Conservation (phyloP, 1,284 basidiomycete species). For the Leccinum insolens region DNA sequence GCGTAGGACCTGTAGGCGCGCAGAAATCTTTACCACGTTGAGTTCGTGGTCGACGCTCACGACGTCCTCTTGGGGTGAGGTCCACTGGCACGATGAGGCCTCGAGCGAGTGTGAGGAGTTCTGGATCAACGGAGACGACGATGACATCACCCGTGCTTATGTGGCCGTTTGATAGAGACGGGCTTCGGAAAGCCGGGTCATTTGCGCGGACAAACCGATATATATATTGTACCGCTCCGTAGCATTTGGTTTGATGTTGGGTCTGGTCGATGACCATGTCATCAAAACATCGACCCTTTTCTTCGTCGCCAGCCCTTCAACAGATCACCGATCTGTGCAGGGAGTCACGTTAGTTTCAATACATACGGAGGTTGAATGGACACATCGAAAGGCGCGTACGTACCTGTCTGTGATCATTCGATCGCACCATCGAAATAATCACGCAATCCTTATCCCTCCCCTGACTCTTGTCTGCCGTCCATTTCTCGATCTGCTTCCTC, state of each 20-base stretch:
- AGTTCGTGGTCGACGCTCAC: conserved; percentile 84
- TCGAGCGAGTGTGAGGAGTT: conserved; percentile 79
- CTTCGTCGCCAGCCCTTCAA: conserved; percentile 93
- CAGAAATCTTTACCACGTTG: conserved; percentile 50
- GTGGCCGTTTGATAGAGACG: conserved; percentile 72
- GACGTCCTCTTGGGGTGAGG: conserved; percentile 66
- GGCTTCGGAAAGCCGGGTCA: conserved; percentile 20
- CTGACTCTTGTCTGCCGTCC: conserved; percentile 95
- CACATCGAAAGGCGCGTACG: conserved; percentile 28
- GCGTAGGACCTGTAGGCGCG: conserved; percentile 24
- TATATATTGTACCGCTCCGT: conserved; percentile 55
- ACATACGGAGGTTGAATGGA: background rate
- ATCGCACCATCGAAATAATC: conserved; percentile 90
- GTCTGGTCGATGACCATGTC: conserved; percentile 69
- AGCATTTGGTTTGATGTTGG: conserved; percentile 20
- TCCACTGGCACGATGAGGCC: conserved; percentile 74
- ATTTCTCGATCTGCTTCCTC: conserved; percentile 72
- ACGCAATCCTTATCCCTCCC: conserved; percentile 97
- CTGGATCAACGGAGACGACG: conserved; percentile 83
- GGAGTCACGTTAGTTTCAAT: background rate
- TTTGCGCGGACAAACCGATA: conserved; percentile 65
- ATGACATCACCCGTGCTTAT: conserved; percentile 83
- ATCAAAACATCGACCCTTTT: conserved; percentile 78
- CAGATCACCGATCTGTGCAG: conserved; percentile 79
- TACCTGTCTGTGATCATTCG: conserved; percentile 77